Evolutionary conservation across 108 stramenopile species (phyloP).

Genomic region (Nannochloropsis gaditana): DNA sequence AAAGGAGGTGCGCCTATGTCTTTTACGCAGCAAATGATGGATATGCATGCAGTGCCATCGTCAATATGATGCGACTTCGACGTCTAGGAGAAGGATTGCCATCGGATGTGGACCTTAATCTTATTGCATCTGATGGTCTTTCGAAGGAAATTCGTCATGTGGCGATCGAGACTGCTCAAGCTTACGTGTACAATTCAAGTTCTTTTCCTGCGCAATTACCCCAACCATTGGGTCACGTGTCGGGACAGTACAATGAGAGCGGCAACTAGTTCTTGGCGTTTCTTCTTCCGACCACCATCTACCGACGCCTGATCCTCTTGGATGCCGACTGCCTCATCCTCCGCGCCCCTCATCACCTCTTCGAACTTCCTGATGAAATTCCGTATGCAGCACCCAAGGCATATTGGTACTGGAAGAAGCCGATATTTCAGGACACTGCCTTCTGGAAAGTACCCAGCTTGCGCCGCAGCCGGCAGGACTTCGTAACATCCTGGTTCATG

Average conservation of each 20-base stretch:
- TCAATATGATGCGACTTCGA: constrained; percentile 17
- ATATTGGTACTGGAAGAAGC: background rate
- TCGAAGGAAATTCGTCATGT: background rate
- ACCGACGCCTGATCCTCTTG: background rate
- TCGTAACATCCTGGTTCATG: background rate
- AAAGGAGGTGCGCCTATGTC: background rate
- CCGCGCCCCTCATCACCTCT: background rate
- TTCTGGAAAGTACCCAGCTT: background rate
- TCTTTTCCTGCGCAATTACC: background rate
- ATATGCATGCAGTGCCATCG: background rate
- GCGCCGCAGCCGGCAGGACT: background rate
- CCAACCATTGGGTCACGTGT: background rate
- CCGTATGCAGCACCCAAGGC: background rate
- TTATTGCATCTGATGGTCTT: background rate
- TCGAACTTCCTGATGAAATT: background rate
- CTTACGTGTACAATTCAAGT: background rate
- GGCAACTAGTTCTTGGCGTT: background rate
- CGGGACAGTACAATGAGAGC: background rate
- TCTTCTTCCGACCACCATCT: background rate
- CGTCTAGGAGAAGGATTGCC: background rate
- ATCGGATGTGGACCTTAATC: background rate
- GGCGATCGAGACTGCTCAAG: background rate
- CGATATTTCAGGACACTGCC: background rate
- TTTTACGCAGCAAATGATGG: constrained; percentile 16
- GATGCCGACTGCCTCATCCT: constrained; percentile 8